phyloP scores from a whole-genome alignment of 306 rosid genomes.

The Pterocarpus macrocarpus region DNA sequence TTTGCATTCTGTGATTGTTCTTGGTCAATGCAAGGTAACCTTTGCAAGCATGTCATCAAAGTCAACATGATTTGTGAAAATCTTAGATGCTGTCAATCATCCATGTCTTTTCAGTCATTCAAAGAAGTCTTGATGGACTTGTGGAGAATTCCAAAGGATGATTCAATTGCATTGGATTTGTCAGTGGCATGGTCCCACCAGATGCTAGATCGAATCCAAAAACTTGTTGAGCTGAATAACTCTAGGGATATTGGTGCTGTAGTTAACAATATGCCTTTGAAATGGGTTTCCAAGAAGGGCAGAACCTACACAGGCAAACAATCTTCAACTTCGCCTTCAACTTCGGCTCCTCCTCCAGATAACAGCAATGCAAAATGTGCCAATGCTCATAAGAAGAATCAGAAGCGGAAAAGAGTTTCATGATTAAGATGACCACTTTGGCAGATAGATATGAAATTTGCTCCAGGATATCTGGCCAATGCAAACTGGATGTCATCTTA shows the following conservation, averaged over 20 bases:
- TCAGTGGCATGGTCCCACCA: slow-evolving; percentile 86
- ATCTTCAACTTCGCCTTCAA: slow-evolving; percentile 53
- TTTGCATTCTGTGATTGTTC: slow-evolving; percentile 80
- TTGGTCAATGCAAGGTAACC: slow-evolving; percentile 81
- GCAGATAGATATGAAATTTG: background rate
- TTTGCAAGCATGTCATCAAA: slow-evolving; percentile 91
- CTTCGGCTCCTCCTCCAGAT: slow-evolving; percentile 48
- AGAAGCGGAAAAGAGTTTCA: slow-evolving; percentile 56
- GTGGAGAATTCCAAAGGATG: slow-evolving; percentile 73
- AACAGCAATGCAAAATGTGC: slow-evolving; percentile 45
- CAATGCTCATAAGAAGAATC: slow-evolving; percentile 51
- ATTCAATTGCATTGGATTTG: slow-evolving; percentile 68
- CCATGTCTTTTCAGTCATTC: slow-evolving; percentile 78
- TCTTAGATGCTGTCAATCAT: slow-evolving; percentile 57
- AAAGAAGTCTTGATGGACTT: slow-evolving; percentile 68
- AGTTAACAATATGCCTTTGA: slow-evolving; percentile 75
- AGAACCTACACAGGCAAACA: slow-evolving; percentile 60
- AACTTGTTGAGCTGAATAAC: slow-evolving; percentile 72
- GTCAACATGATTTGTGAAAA: slow-evolving; percentile 78
- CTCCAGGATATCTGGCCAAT: slow-evolving; percentile 20
- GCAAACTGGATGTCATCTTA: slow-evolving; percentile 24
- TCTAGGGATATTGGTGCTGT: slow-evolving; percentile 70
- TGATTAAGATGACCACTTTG: slow-evolving; percentile 55
- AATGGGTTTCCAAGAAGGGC: slow-evolving; percentile 52
- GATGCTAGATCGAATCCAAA: slow-evolving; percentile 80